phyloP scores from a whole-genome alignment of 1,139 yeast genomes.

The Candida labiduridarum region DNA sequence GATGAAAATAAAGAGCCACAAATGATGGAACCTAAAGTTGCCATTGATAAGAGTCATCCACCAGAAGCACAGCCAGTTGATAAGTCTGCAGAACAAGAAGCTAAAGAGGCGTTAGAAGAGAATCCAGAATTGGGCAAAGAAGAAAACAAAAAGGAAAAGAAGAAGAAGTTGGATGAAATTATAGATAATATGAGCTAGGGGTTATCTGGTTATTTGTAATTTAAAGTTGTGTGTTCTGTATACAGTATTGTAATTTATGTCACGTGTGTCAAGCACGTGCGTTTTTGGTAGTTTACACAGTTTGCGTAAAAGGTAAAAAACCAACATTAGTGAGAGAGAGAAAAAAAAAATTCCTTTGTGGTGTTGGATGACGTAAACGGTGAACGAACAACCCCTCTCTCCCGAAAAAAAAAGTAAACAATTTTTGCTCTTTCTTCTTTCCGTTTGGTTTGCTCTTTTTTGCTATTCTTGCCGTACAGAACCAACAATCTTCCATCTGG shows the following conservation, averaged over 20 bases:
- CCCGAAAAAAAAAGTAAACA: neutral
- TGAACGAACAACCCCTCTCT: neutral
- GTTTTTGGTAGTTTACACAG: neutral
- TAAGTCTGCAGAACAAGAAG: constrained; percentile 41
- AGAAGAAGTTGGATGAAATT: constrained; percentile 29
- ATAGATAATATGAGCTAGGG: constrained; percentile 14
- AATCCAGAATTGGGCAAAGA: constrained; percentile 32
- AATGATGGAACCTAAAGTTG: constrained; percentile 19
- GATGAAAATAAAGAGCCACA: constrained; percentile 23
- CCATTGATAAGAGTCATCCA: constrained; percentile 32
- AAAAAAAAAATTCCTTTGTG: constrained; percentile 1
- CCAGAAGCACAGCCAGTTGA: constrained; percentile 51
- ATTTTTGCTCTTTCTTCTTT: neutral
- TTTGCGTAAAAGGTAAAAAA: neutral
- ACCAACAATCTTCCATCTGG: no score
- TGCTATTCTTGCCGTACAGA: neutral
- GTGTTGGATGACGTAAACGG: constrained; percentile 2
- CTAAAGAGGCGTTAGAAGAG: constrained; percentile 37
- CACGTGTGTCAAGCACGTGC: neutral
- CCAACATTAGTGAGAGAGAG: neutral
- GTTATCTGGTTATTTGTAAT: neutral
- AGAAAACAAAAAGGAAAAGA: constrained; percentile 26
- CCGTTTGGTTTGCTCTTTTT: neutral
- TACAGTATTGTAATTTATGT: neutral
- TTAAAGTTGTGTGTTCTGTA: neutral